phyloP scores from a whole-genome alignment of 2,329 filamentous ascomycete species.

The Chalaropsis ovoidea region DNA sequence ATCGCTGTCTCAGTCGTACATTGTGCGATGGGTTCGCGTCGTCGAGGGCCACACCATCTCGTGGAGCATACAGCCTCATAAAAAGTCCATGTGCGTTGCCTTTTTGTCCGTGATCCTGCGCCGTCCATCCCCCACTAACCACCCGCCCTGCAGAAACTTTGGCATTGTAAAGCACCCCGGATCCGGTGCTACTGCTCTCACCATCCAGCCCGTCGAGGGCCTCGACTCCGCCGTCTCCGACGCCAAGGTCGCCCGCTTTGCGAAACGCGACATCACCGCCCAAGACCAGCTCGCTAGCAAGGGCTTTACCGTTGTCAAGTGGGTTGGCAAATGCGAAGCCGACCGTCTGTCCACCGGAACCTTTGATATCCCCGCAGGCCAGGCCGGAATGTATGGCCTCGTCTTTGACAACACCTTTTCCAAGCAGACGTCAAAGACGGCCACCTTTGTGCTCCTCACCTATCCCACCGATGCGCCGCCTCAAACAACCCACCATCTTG shows the following conservation, averaged over 20 bases:
- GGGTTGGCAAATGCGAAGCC: constrained; percentile 91
- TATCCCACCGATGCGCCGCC: constrained; percentile 77
- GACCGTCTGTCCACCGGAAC: constrained; percentile 90
- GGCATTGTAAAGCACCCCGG: constrained; percentile 96
- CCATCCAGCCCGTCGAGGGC: constrained; percentile 38
- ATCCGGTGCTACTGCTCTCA: constrained; percentile 46
- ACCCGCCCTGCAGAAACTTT: constrained; percentile 56
- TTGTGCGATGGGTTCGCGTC: constrained; percentile 93
- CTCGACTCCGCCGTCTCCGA: constrained; percentile 37
- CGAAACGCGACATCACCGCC: constrained; percentile 51
- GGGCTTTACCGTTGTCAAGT: constrained; percentile 62
- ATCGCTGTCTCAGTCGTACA: constrained; percentile 63
- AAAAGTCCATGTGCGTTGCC: constrained; percentile 70
- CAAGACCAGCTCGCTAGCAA: constrained; percentile 55
- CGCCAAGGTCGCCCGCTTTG: constrained; percentile 40
- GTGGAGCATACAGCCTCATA: constrained; percentile 95
- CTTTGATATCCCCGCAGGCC: constrained; percentile 62
- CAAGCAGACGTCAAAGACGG: constrained; percentile 86
- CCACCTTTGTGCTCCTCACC: constrained; percentile 86
- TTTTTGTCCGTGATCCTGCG: constrained; percentile 4
- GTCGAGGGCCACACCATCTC: constrained; percentile 85
- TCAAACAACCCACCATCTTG: constrained; percentile 61
- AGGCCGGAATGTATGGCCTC: constrained; percentile 88
- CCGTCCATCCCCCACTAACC: background rate
- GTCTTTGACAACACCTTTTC: constrained; percentile 99